These are phyloP conservation scores for Pycnococcus provasolii DNA, from an alignment of 139 green algal genomes.

Conservation along the genomic window DNA sequence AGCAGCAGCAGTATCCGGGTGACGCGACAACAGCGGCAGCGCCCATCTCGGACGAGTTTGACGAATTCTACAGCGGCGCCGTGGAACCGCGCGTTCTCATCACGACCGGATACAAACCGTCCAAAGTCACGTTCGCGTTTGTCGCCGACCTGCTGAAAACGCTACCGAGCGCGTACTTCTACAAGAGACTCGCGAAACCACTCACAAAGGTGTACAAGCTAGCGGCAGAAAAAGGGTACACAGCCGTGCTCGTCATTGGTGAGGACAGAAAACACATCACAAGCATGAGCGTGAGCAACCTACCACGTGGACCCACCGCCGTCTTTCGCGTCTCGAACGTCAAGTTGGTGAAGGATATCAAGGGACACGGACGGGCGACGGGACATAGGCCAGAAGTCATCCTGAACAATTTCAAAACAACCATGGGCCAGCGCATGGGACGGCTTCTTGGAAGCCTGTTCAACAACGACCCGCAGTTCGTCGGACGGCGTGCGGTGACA, in stretches of 20 bases:
- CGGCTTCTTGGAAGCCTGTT: slow-evolving; percentile 78
- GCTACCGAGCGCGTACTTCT: no score
- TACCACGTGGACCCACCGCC: slow-evolving; percentile 56
- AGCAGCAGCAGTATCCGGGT: no score
- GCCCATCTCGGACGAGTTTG: no score
- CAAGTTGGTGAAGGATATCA: slow-evolving; percentile 70
- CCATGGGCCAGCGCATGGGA: slow-evolving; percentile 68
- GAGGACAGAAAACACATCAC: slow-evolving; percentile 79
- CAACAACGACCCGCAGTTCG: slow-evolving; percentile 78
- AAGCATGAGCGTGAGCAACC: slow-evolving; percentile 71
- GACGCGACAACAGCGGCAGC: no score
- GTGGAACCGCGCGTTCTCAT: no score
- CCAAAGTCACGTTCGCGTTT: no score
- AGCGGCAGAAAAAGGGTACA: slow-evolving; percentile 62
- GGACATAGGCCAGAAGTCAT: slow-evolving; percentile 78
- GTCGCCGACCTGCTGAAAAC: no score
- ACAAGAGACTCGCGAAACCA: no score
- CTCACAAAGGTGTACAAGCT: slow-evolving; percentile 59
- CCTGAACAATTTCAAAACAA: slow-evolving; percentile 87
- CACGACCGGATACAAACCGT: no score
- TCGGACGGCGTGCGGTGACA: slow-evolving; percentile 75
- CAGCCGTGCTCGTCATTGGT: slow-evolving; percentile 79
- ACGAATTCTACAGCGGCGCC: no score
- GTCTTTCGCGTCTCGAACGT: slow-evolving; percentile 59
- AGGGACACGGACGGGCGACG: slow-evolving; percentile 63